These are phyloP conservation scores for Podaxis sp. DNA, from an alignment of 768 basidiomycete genomes.

Conservation along the genomic window DNA sequence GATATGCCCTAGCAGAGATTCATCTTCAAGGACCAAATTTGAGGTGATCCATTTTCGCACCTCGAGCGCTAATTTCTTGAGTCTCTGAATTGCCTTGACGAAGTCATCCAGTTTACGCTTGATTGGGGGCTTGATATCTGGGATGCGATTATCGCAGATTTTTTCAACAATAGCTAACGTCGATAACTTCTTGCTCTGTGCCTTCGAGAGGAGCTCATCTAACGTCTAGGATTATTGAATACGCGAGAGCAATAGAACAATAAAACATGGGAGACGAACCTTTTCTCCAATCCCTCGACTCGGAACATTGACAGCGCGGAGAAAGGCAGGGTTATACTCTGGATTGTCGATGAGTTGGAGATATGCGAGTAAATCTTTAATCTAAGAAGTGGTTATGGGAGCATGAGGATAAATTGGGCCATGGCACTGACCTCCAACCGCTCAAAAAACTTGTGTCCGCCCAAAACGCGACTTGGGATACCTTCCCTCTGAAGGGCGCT, in stretches of 20 bases:
- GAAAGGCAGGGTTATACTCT: constrained; percentile 58
- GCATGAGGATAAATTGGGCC: not conserved
- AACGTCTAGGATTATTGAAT: constrained; percentile 43
- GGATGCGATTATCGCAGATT: constrained; percentile 55
- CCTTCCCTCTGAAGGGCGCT: constrained; percentile 68
- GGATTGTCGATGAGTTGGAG: constrained; percentile 81
- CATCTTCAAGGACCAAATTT: not conserved
- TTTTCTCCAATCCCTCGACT: constrained; percentile 74
- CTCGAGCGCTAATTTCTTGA: constrained; percentile 50
- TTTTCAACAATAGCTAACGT: constrained; percentile 57
- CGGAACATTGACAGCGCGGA: constrained; percentile 70
- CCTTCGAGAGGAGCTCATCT: constrained; percentile 48
- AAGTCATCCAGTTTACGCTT: constrained; percentile 62
- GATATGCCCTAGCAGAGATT: constrained; percentile 40
- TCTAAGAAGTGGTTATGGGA: constrained; percentile 28
- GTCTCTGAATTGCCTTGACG: constrained; percentile 46
- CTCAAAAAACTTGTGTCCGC: constrained; percentile 85
- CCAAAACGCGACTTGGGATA: constrained; percentile 74
- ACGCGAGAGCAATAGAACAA: not conserved
- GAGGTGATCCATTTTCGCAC: constrained; percentile 26
- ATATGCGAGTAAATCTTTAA: constrained; percentile 81
- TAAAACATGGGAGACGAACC: constrained; percentile 30
- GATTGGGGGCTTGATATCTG: constrained; percentile 63
- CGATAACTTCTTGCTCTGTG: constrained; percentile 46
- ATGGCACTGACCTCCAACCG: constrained; percentile 57